phyloP scores from a whole-genome alignment of 805 yeast species.

The Lipomyces yamadae region DNA sequence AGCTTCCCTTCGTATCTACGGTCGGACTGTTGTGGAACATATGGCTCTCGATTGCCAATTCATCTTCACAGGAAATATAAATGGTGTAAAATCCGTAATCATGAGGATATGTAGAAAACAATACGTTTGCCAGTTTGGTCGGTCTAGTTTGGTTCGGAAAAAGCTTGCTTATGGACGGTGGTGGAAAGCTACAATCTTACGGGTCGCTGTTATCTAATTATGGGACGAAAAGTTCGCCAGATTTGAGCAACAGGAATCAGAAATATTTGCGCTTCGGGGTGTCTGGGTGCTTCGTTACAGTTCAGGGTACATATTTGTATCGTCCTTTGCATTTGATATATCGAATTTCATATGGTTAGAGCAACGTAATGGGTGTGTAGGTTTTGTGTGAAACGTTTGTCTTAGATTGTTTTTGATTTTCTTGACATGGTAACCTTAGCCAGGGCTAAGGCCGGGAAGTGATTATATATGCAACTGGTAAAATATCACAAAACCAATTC shows the following conservation, averaged over 20 bases:
- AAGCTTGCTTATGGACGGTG: neutral
- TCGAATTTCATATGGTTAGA: neutral
- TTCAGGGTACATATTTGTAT: neutral
- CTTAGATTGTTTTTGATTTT: too few relatives aligned
- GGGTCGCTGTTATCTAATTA: neutral
- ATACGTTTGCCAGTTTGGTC: neutral
- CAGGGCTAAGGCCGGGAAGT: too few relatives aligned
- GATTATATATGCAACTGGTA: too few relatives aligned
- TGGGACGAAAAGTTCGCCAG: neutral
- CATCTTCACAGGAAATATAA: constrained; percentile 41
- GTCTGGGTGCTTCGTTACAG: neutral
- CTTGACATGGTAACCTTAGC: too few relatives aligned
- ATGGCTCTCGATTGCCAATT: constrained; percentile 80
- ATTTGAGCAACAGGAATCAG: neutral
- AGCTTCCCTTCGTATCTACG: constrained; percentile 88
- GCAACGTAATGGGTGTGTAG: neutral
- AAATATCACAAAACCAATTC: too few relatives aligned
- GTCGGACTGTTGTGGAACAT: constrained; percentile 95
- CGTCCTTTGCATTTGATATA: neutral
- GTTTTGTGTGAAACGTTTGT: too few relatives aligned
- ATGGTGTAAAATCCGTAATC: neutral
- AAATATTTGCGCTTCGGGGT: neutral
- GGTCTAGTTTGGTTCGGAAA: neutral
- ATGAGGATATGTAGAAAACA: neutral
- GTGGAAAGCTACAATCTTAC: neutral